A percentile compares a stretch with the other conserved stretches of the same genome.
These are phyloP conservation scores for Beta corolliflora DNA, from an alignment of 179 eudicot genomes.

Conservation along the genomic window DNA sequence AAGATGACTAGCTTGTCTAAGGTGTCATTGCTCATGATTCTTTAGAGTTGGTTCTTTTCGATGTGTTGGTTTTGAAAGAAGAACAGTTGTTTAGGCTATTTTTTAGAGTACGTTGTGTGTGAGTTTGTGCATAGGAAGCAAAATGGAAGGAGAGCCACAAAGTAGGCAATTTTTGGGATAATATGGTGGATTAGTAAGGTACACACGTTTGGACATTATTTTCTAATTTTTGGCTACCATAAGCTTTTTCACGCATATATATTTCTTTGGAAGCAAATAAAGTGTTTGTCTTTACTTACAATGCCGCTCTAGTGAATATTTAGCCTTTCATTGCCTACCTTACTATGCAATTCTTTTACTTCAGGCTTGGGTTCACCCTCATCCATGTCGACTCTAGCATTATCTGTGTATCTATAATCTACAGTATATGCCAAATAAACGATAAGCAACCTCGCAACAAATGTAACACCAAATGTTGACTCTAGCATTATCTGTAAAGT, in stretches of 20 bases:
- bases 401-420: too few species aligned
- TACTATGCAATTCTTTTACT: too few species aligned
- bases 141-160: slow-evolving; percentile 53
- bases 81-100: slow-evolving; percentile 10
- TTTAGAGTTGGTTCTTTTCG: not conserved
- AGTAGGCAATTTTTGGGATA: slow-evolving; percentile 31
- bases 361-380: too few species aligned
- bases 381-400: too few species aligned
- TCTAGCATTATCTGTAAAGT: too few species aligned
- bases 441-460: too few species aligned
- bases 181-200: slow-evolving; percentile 14
- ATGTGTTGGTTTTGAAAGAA: slow-evolving; percentile 11
- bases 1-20: slow-evolving; percentile 88
- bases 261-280: not conserved
- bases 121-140: slow-evolving; percentile 12
- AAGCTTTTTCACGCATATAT: slow-evolving; percentile 20
- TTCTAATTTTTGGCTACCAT: slow-evolving; percentile 32
- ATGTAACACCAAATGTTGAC: too few species aligned
- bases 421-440: too few species aligned
- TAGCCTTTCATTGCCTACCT: too few species aligned
- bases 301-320: not conserved
- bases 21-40: slow-evolving; percentile 67
- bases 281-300: not conserved
- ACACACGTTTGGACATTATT: slow-evolving; percentile 48
- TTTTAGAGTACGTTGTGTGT: slow-evolving; percentile 18